These are phyloP conservation scores for Panaeolus cyanescens DNA, from an alignment of 768 basidiomycete species.

Conservation along the genomic window DNA sequence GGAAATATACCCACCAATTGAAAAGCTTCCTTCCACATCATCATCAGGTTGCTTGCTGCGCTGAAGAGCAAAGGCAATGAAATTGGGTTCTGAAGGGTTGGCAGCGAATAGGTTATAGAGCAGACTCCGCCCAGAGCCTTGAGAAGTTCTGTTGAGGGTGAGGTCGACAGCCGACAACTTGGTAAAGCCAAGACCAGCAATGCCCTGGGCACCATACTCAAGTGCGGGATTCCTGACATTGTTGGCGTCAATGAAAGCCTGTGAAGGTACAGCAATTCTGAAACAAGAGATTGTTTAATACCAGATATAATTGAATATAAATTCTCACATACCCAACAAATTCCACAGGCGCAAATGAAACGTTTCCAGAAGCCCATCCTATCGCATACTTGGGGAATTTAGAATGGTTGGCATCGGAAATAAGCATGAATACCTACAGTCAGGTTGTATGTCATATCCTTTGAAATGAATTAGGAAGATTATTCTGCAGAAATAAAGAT, in stretches of 20 bases:
- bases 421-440: constrained; percentile 46
- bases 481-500: constrained; percentile 6
- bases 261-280: constrained; percentile 65
- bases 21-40: constrained; percentile 66
- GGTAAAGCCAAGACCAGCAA: constrained; percentile 78
- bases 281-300: constrained; percentile 3
- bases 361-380: constrained; percentile 72
- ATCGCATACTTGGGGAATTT: constrained; percentile 63
- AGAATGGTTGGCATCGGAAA: background rate
- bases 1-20: constrained; percentile 54
- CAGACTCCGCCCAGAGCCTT: constrained; percentile 64
- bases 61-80: constrained; percentile 76
- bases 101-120: constrained; percentile 76
- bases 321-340: constrained; percentile 64
- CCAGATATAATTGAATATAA: constrained; percentile 2
- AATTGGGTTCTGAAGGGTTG: constrained; percentile 75
- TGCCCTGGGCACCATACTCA: constrained; percentile 68
- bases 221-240: constrained; percentile 72
- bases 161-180: constrained; percentile 74
- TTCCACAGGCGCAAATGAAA: constrained; percentile 61
- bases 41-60: constrained; percentile 49
- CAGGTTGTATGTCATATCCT: constrained; percentile 58
- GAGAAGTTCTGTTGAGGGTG: constrained; percentile 55
- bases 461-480: constrained; percentile 9
- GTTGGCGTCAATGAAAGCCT: constrained; percentile 71